These are phyloP conservation scores for Trypanosoma melophagium DNA, from an alignment of 208 protist genomes.

Conservation along the genomic window DNA sequence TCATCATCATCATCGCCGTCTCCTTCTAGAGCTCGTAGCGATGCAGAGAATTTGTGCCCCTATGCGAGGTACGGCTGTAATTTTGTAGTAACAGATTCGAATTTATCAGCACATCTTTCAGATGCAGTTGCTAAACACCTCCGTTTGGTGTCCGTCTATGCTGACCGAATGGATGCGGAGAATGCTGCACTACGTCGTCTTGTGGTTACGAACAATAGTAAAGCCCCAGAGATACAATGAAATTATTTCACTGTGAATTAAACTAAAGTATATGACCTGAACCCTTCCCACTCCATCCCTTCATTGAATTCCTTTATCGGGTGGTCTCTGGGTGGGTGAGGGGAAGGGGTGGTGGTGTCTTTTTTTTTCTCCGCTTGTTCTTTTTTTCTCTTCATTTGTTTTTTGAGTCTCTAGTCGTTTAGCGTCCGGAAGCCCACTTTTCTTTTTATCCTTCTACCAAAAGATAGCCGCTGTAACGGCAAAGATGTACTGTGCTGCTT, in stretches of 20 bases:
- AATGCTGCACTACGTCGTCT: constrained; percentile 68
- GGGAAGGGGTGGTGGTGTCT: background rate
- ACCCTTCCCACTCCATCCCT: background rate
- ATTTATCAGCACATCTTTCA: constrained; percentile 46
- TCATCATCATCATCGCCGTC: constrained; percentile 1
- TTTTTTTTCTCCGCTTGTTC: constrained; percentile 22
- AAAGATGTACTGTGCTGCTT: no score
- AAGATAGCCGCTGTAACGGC: no score
- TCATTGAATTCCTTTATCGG: constrained; percentile 4
- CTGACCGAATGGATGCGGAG: constrained; percentile 64
- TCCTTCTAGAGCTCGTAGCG: background rate
- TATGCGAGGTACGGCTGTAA: constrained; percentile 74
- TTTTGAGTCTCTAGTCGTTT: background rate
- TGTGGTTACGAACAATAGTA: constrained; percentile 28
- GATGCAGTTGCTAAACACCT: constrained; percentile 65
- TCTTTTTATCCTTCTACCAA: no score
- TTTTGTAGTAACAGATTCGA: constrained; percentile 41
- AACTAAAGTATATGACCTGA: background rate
- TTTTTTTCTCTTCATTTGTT: constrained; percentile 6
- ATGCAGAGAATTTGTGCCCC: constrained; percentile 36
- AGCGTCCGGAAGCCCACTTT: background rate
- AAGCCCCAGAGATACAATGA: background rate
- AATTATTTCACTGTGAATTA: background rate
- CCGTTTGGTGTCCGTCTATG: constrained; percentile 64
- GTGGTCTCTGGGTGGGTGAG: background rate